Evolutionary conservation across 176 grass and related monocot genomes (phyloP).

Genomic region (Aegilops sharonensis): DNA sequence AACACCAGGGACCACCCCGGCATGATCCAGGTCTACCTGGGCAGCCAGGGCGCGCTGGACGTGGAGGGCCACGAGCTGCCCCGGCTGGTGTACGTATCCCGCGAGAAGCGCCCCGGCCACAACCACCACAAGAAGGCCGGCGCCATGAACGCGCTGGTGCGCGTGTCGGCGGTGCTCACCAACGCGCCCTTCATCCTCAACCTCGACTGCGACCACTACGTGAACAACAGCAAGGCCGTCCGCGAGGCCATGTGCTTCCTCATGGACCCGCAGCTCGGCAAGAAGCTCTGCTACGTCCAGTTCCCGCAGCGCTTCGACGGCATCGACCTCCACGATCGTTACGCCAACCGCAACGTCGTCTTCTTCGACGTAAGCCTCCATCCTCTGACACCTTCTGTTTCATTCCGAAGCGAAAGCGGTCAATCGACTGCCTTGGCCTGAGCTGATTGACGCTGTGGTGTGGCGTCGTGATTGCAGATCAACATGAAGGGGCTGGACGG

Average conservation of each 20-base stretch:
- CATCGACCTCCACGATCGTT: constrained; percentile 81
- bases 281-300: constrained; percentile 95
- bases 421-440: neutral
- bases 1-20: constrained; percentile 91
- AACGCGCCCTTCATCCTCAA: constrained; percentile 95
- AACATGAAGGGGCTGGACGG: constrained; percentile 99
- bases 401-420: too few relatives aligned
- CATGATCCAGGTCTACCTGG: constrained; percentile 96
- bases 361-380: constrained; percentile 69
- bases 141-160: constrained; percentile 85
- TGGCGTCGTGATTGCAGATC: constrained; percentile 42
- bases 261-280: constrained; percentile 94
- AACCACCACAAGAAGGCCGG: constrained; percentile 98
- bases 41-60: constrained; percentile 81
- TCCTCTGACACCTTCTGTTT: neutral
- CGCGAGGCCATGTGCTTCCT: constrained; percentile 99
- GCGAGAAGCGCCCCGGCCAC: constrained; percentile 79
- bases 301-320: constrained; percentile 94
- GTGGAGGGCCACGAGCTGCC: constrained; percentile 81
- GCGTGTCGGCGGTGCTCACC: constrained; percentile 86
- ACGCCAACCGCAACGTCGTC: constrained; percentile 90
- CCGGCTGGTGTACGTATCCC: constrained; percentile 77
- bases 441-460: neutral
- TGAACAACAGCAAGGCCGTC: constrained; percentile 97
- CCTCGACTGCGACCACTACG: constrained; percentile 95